phyloP scores from a whole-genome alignment of 2,329 filamentous ascomycete species.

The Fusarium sp. region DNA sequence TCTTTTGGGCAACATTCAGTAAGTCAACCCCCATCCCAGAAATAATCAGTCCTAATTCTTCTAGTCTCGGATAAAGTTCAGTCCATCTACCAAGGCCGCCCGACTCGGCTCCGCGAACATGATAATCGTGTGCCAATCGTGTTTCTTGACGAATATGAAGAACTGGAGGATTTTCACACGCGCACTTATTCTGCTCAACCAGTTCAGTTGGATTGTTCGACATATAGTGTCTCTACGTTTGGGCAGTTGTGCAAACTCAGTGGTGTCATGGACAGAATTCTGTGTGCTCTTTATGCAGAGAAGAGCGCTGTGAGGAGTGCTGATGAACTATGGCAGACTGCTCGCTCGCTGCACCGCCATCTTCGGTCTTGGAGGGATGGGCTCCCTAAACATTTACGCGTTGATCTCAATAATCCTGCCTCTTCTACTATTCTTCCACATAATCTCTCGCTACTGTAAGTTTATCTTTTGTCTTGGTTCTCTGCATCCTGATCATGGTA shows the following conservation, averaged over 20 bases:
- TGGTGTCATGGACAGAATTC: constrained; percentile 58
- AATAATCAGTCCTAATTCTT: neutral
- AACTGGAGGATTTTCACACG: constrained; percentile 61
- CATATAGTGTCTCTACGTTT: constrained; percentile 58
- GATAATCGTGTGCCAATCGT: constrained; percentile 60
- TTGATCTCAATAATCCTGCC: neutral
- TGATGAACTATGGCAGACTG: constrained; percentile 48
- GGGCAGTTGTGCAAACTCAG: constrained; percentile 57
- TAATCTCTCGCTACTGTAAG: constrained; percentile 2
- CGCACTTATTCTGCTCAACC: constrained; percentile 52
- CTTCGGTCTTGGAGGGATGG: constrained; percentile 56
- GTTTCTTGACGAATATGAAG: constrained; percentile 63
- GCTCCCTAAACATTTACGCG: constrained; percentile 55
- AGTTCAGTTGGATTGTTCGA: constrained; percentile 51
- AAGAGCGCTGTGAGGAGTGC: constrained; percentile 47
- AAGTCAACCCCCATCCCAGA: accelerated
- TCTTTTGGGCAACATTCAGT: constrained; percentile 47
- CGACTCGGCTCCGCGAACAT: constrained; percentile 57
- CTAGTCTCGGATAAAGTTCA: constrained; percentile 62
- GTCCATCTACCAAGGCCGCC: constrained; percentile 65
- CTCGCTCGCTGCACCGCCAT: constrained; percentile 53
- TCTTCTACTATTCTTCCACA: constrained; percentile 47
- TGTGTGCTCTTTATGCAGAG: constrained; percentile 58
- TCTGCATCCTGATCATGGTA: accelerated
- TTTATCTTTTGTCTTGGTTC: neutral